Percentiles rank a stretch among this genome's conserved stretches.
Evolutionary conservation across 176 grass and related monocot genomes (phyloP).

Genomic region (Melocanna baccifera): DNA sequence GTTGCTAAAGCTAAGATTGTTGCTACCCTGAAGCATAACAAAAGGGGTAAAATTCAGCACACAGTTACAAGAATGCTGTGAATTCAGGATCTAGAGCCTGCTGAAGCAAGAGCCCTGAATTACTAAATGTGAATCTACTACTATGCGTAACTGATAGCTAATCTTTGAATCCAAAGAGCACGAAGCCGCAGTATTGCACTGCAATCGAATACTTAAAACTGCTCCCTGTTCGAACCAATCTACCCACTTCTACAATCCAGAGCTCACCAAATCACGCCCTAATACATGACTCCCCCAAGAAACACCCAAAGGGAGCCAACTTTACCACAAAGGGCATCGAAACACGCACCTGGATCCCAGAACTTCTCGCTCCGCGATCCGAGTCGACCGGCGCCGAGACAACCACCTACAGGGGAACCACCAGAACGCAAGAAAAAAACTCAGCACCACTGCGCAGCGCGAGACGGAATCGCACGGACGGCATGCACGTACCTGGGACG

Average conservation of each 20-base stretch:
- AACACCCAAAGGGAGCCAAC: background rate
- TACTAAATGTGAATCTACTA: background rate
- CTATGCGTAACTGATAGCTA: background rate
- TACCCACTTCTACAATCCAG: background rate
- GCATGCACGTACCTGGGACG: conserved; percentile 19
- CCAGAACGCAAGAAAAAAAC: background rate
- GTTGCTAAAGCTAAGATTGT: conserved; percentile 46
- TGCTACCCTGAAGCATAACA: conserved; percentile 46
- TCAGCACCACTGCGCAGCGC: background rate
- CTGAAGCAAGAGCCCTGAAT: background rate
- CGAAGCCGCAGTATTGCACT: background rate
- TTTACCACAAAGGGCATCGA: background rate
- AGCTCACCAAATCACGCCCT: background rate
- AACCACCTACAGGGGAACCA: conserved; percentile 27
- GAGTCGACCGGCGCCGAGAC: conserved; percentile 33
- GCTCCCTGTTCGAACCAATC: conserved; percentile 20
- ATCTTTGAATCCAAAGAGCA: background rate
- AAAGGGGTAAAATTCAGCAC: background rate
- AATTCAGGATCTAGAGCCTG: background rate
- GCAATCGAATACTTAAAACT: background rate
- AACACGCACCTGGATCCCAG: conserved; percentile 34
- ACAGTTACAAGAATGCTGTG: background rate
- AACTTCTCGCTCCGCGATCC: conserved; percentile 30
- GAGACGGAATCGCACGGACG: background rate
- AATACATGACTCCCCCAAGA: background rate